A percentile compares a stretch with the other conserved stretches of the same genome.
These are phyloP conservation scores for Venturia aucupariae DNA, from an alignment of 2,329 filamentous ascomycete species.

Conservation along the genomic window DNA sequence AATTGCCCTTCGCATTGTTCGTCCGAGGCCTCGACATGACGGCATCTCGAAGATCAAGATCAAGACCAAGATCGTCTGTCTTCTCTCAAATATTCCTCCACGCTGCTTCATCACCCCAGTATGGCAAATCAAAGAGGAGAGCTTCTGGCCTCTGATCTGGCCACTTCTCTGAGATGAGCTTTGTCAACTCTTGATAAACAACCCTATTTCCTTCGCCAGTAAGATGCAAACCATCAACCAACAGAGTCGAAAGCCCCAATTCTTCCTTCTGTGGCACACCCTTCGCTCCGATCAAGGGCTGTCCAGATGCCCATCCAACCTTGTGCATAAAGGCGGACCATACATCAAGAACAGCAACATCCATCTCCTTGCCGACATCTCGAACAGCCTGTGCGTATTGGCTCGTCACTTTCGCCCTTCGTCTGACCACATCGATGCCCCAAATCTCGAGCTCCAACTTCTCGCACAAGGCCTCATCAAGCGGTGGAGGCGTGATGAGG, in stretches of 20 bases:
- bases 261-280: slow-evolving; percentile 45
- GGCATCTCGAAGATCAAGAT: not conserved
- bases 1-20: not conserved
- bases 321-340: slow-evolving; percentile 68
- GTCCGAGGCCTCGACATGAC: not conserved
- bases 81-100: slow-evolving; percentile 20
- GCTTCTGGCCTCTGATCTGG: slow-evolving; percentile 46
- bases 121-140: slow-evolving; percentile 44
- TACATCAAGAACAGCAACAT: slow-evolving; percentile 62
- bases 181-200: slow-evolving; percentile 35
- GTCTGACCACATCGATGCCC: slow-evolving; percentile 22
- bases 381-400: slow-evolving; percentile 9
- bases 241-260: not conserved
- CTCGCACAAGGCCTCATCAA: slow-evolving; percentile 59
- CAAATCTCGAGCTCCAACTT: slow-evolving; percentile 3
- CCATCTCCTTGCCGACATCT: slow-evolving; percentile 40
- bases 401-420: not conserved
- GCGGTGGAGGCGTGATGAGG: slow-evolving; percentile 71
- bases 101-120: slow-evolving; percentile 36
- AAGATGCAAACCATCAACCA: not conserved
- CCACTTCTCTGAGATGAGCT: slow-evolving; percentile 41
- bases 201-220: slow-evolving; percentile 10
- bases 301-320: slow-evolving; percentile 42
- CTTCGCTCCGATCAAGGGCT: slow-evolving; percentile 47
- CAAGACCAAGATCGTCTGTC: too few species aligned